phyloP scores from a whole-genome alignment of 2,329 filamentous ascomycete genomes.

The Lecanosticta acicola region DNA sequence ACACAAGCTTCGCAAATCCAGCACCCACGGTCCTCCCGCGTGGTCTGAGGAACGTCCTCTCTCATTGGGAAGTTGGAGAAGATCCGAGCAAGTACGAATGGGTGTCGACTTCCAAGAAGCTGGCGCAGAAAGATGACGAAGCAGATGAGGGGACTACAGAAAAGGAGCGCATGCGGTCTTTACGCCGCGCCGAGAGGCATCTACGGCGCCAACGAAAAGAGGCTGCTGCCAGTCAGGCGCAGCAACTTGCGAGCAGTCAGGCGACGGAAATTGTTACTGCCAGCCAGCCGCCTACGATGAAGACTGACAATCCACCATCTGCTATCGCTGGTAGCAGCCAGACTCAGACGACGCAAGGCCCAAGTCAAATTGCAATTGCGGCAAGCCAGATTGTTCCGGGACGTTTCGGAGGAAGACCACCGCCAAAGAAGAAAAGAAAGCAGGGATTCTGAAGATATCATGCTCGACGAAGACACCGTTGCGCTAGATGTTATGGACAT shows the following conservation, averaged over 20 bases:
- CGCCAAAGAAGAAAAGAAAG: slow-evolving; percentile 41
- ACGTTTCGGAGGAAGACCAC: slow-evolving; percentile 32
- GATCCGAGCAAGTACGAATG: slow-evolving; percentile 40
- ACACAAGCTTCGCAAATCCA: slow-evolving; percentile 33
- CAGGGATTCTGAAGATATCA: slow-evolving; percentile 34
- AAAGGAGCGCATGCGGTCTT: slow-evolving; percentile 33
- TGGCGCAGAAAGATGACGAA: slow-evolving; percentile 24
- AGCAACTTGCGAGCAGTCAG: slow-evolving; percentile 27
- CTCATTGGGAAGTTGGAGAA: slow-evolving; percentile 38
- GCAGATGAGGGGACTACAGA: slow-evolving; percentile 35
- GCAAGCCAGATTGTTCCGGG: slow-evolving; percentile 33
- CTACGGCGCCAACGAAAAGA: slow-evolving; percentile 39
- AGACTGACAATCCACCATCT: slow-evolving; percentile 10
- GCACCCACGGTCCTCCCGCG: slow-evolving; percentile 25
- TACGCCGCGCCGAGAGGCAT: slow-evolving; percentile 37
- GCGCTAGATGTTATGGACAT: no score
- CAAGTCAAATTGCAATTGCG: slow-evolving; percentile 8
- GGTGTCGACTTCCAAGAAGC: slow-evolving; percentile 30
- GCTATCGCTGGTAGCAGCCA: slow-evolving; percentile 21
- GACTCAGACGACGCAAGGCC: slow-evolving; percentile 8
- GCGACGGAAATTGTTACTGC: slow-evolving; percentile 27
- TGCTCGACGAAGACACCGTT: no score
- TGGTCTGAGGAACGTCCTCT: slow-evolving; percentile 34
- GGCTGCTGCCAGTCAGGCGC: slow-evolving; percentile 24
- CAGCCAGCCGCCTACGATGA: slow-evolving; percentile 22